These are phyloP conservation scores for Liriodendron chinense DNA, from an alignment of 164 flowering plant species.

Conservation along the genomic window DNA sequence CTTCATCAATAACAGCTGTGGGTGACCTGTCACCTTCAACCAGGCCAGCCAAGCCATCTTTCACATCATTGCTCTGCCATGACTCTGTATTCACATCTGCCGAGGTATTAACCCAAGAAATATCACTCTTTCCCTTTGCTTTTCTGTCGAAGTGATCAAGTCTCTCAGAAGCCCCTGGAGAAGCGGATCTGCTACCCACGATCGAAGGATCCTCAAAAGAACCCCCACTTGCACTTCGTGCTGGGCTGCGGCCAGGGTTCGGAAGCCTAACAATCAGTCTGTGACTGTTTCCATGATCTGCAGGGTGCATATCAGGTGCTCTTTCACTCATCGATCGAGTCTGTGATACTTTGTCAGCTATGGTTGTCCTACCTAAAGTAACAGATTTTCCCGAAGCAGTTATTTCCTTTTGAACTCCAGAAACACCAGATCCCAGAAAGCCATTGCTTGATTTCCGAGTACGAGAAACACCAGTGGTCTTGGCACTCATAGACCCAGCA, in stretches of 20 bases:
- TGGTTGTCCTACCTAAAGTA: conserved; percentile 30
- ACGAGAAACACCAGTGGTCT: conserved; percentile 48
- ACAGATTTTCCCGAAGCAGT: conserved; percentile 35
- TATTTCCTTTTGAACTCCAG: conserved; percentile 52
- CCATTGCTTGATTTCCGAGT: conserved; percentile 64
- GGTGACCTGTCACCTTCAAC: conserved; percentile 58
- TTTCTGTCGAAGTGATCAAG: conserved; percentile 45
- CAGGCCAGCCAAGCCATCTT: conserved; percentile 45
- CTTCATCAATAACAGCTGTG: conserved; percentile 36
- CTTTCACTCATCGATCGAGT: conserved; percentile 46
- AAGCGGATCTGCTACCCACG: conserved; percentile 40
- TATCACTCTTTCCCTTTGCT: conserved; percentile 45
- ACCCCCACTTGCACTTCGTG: conserved; percentile 40
- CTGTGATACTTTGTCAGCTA: conserved; percentile 50
- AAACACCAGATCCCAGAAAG: conserved; percentile 29
- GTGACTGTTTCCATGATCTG: conserved; percentile 52
- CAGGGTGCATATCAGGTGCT: conserved; percentile 31
- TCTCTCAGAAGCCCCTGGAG: conserved; percentile 56
- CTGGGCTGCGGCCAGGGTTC: conserved; percentile 52
- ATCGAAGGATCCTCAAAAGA: conserved; percentile 45
- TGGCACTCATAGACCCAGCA: conserved; percentile 56
- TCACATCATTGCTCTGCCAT: conserved; percentile 59
- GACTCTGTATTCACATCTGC: conserved; percentile 51
- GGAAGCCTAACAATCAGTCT: conserved; percentile 79
- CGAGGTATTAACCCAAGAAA: conserved; percentile 26